Conservation (phyloP, 768 basidiomycete genomes). For the Boletus pseudopeckii region DNA sequence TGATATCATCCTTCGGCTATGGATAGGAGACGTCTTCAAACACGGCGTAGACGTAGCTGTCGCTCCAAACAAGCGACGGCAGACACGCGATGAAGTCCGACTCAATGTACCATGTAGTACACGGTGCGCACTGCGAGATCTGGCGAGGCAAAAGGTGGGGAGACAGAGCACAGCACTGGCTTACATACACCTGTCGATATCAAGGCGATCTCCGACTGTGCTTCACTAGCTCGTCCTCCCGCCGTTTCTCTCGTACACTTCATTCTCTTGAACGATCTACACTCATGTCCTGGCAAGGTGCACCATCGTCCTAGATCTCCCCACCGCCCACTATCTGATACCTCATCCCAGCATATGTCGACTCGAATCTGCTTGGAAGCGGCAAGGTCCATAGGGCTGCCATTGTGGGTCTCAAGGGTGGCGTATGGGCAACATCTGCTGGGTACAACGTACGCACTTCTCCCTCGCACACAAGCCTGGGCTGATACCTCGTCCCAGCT, state of each 20-base stretch:
- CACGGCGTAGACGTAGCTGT: neutral
- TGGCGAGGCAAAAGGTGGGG: neutral
- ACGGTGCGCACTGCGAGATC: neutral
- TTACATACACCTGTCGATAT: constrained; percentile 32
- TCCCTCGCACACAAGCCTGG: neutral
- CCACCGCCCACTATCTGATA: constrained; percentile 16
- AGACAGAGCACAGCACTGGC: constrained; percentile 15
- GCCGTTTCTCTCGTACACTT: neutral
- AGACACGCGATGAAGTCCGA: neutral
- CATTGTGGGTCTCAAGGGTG: constrained; percentile 29
- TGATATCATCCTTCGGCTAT: neutral
- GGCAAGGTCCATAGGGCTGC: constrained; percentile 73
- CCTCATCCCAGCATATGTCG: constrained; percentile 71
- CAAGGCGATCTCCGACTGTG: constrained; percentile 26
- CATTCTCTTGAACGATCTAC: constrained; percentile 8
- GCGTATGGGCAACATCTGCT: constrained; percentile 29
- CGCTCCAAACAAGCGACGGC: neutral
- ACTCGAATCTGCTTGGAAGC: constrained; percentile 70
- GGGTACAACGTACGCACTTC: constrained; percentile 15
- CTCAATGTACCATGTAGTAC: neutral
- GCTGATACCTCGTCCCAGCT: constrained; percentile 12
- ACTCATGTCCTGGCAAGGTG: constrained; percentile 74
- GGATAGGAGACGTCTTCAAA: neutral
- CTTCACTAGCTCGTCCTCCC: neutral
- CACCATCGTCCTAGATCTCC: constrained; percentile 29